These are phyloP conservation scores for Boletus speciosus DNA, from an alignment of 768 basidiomycete genomes.

Conservation along the genomic window DNA sequence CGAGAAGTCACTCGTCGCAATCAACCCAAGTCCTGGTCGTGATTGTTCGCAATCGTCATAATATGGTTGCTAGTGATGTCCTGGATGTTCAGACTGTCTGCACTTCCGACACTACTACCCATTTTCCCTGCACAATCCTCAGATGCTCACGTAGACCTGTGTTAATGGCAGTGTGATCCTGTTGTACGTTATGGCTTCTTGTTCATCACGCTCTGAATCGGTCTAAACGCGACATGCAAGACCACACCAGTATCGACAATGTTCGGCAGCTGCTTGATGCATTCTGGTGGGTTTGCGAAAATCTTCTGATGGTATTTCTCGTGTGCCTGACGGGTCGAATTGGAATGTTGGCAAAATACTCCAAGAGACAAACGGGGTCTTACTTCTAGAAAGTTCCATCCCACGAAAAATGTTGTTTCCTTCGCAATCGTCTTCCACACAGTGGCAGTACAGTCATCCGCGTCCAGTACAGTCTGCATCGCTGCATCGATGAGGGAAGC, in stretches of 20 bases:
- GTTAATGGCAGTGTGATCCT: neutral
- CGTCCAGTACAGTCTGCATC: slow-evolving; percentile 1
- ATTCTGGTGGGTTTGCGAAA: neutral
- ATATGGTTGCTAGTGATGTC: too few relatives aligned
- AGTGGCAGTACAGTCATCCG: neutral
- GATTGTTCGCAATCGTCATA: too few relatives aligned
- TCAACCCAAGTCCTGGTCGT: too few relatives aligned
- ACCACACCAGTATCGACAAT: neutral
- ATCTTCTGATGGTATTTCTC: neutral
- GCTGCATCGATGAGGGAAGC: neutral
- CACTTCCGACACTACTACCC: too few relatives aligned
- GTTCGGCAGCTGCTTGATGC: neutral
- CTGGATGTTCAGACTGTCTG: too few relatives aligned
- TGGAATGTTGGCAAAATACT: neutral
- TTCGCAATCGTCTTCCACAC: neutral
- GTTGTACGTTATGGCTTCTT: neutral
- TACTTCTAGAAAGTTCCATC: neutral
- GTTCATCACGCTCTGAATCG: neutral
- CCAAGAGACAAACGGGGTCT: neutral
- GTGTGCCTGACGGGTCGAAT: neutral
- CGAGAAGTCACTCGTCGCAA: too few relatives aligned
- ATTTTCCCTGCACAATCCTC: too few relatives aligned
- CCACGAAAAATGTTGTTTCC: neutral
- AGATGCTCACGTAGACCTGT: too few relatives aligned
- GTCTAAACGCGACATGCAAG: neutral